phyloP scores from a whole-genome alignment of 139 green algal species.

The Chlorella sp. region DNA sequence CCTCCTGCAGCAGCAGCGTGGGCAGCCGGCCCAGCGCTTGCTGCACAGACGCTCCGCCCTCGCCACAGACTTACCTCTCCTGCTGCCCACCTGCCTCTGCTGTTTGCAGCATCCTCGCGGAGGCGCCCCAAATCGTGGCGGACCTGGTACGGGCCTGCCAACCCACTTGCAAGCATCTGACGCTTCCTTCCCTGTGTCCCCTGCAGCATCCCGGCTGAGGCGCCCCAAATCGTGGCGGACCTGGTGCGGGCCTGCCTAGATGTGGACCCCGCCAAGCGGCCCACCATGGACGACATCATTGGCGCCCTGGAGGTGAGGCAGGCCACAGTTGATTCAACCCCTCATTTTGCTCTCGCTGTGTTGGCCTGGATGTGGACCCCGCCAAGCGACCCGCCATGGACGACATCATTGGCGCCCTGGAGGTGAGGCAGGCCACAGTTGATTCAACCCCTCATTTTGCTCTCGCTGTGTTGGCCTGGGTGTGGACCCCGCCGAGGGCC shows the following conservation, averaged over 20 bases:
- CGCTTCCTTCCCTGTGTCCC: too few species aligned
- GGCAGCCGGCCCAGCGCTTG: too few species aligned
- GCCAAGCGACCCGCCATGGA: constrained; percentile 5
- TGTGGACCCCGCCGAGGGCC: constrained; percentile 18
- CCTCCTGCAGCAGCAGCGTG: too few species aligned
- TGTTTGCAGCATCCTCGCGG: background rate
- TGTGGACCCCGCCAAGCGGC: constrained; percentile 19
- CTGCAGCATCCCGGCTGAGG: constrained; percentile 3
- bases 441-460: too few species aligned
- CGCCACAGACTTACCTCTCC: too few species aligned
- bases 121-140: constrained; percentile 12
- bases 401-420: constrained; percentile 7
- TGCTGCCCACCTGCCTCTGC: too few species aligned
- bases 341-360: too few species aligned
- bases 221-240: constrained; percentile 7
- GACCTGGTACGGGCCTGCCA: constrained; percentile 20
- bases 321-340: too few species aligned
- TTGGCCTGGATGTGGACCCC: constrained; percentile 33
- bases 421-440: too few species aligned
- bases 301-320: background rate
- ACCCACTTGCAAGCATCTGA: too few species aligned
- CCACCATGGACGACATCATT: constrained; percentile 20
- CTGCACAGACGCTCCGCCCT: too few species aligned
- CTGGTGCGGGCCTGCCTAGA: constrained; percentile 22
- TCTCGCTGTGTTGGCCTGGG: too few species aligned